Evolutionary conservation across 345 rosid species (phyloP).

Genomic region (Citrus trifoliata): DNA sequence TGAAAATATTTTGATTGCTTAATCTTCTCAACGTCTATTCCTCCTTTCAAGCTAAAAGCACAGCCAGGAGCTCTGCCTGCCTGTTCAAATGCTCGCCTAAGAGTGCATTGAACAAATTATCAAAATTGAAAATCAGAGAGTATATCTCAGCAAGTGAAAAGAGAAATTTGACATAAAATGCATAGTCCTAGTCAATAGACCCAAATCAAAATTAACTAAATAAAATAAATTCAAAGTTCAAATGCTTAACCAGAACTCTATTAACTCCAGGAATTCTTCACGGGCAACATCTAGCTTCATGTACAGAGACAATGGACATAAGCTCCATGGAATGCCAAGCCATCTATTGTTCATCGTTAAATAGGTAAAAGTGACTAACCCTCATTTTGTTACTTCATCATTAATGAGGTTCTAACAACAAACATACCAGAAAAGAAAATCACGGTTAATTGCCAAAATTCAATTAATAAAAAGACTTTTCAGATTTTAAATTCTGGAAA

Average conservation of each 20-base stretch:
- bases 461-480: background rate
- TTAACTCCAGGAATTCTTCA: background rate
- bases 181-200: background rate
- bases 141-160: background rate
- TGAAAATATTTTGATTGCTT: conserved; percentile 65
- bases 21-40: conserved; percentile 56
- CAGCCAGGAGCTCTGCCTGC: conserved; percentile 60
- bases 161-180: background rate
- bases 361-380: background rate
- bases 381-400: background rate
- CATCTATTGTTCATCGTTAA: background rate
- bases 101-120: conserved; percentile 16
- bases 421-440: background rate
- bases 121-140: background rate
- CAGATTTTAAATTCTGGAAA: background rate
- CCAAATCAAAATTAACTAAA: background rate
- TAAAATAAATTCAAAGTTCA: background rate
- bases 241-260: background rate
- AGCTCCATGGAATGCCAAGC: background rate
- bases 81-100: conserved; percentile 73
- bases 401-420: background rate
- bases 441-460: background rate
- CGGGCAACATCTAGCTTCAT: background rate
- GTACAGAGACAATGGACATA: background rate
- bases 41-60: conserved; percentile 46